Evolutionary conservation across 2,329 filamentous ascomycete species (phyloP).

Genomic region (Pyrenophora teres): DNA sequence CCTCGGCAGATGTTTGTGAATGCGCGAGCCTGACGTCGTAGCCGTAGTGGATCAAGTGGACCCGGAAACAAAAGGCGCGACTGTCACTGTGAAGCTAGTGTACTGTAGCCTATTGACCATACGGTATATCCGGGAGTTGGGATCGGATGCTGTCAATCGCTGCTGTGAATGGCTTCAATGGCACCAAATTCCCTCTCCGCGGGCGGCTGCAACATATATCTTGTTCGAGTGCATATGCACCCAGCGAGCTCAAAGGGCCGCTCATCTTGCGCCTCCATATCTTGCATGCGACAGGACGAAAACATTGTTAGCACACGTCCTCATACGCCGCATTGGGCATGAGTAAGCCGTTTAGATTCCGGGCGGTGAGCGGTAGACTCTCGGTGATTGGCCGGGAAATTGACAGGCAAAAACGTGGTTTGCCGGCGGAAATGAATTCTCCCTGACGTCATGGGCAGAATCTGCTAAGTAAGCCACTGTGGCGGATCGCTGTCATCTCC

Average conservation of each 20-base stretch:
- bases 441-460: constrained; percentile 7
- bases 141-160: neutral
- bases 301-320: constrained; percentile 1
- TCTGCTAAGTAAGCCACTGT: constrained; percentile 7
- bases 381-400: constrained; percentile 2
- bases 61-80: neutral
- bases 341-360: constrained; percentile 10
- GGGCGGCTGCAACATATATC: neutral
- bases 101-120: constrained; percentile 5
- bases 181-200: too few species aligned
- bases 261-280: neutral
- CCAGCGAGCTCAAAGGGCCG: neutral
- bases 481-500: constrained; percentile 1
- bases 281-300: neutral
- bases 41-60: constrained; percentile 11
- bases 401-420: neutral
- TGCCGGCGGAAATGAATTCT: neutral
- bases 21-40: constrained; percentile 13
- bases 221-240: neutral
- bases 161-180: too few species aligned
- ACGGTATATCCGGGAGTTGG: constrained; percentile 1
- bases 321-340: neutral
- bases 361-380: neutral
- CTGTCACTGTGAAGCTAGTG: neutral
- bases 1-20: neutral